Evolutionary conservation across 768 basidiomycete species (phyloP), one percentile per base, ranked within the genome.

Genomic region (Amanita pallidorosea): DNA sequence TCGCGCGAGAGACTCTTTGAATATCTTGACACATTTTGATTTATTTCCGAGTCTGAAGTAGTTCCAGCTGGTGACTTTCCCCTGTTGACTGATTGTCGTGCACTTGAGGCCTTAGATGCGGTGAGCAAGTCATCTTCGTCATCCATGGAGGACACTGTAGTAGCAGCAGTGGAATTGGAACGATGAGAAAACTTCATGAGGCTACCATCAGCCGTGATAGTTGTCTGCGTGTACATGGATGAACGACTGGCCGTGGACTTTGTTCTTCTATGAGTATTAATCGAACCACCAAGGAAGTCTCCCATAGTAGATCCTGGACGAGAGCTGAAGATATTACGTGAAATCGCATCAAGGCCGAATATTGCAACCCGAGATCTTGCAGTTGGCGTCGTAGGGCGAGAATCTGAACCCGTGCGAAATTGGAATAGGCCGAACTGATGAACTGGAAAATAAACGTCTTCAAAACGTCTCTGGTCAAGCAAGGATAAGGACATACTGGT

Each of bases 391-490:
- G 83, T 78, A 5, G 94, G 93, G n/a, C 76, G 67, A 20, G 93
- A 83, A 48, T 76, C 79, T 51, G 62, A 68, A 29, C 82, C 83
- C 0, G 90, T 90, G 25, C 77, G 77, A 65, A 94, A 93, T 61
- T 88, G 84, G 69, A 93, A 95, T 48, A 96, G 67, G 13, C 91
- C 90, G 54, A 81, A 92, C 61, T 88, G 88, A 59, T 93, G 87
- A 50, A 91, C 89, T 93, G 51, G 20, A 20, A 12, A 20, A 31
- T 29, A 54, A 45, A 37, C 52, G 40, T 48, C 12, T n/a, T 44
- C 20, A 17, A 53, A 40, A 43, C 13, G 18, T 38, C 15, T 31
- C 18, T n/a, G n/a, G 5, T 13, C 17, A 33, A 45, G 29, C 29
- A 20, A 44, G 35, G 8, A 8, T 49, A 27, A 38, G 49, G 34